Percentiles rank a stretch among this genome's conserved stretches.
Evolutionary conservation across 495 filamentous ascomycete genomes (phyloP).

Genomic region (Aspergillus incahuasiensis): DNA sequence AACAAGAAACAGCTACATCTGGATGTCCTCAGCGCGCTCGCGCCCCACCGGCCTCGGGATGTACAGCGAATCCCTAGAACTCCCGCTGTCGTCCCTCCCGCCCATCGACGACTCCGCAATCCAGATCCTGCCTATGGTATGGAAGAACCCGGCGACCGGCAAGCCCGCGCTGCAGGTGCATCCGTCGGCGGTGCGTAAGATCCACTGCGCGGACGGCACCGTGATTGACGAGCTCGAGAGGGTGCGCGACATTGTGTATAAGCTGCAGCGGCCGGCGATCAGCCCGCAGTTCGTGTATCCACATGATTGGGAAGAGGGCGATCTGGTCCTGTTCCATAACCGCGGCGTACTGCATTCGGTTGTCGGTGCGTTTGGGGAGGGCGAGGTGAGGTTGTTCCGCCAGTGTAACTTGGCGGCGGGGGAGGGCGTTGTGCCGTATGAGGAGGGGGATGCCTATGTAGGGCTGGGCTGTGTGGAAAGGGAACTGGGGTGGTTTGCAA

Average conservation of each 20-base stretch:
- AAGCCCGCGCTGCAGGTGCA: slow-evolving; percentile 66
- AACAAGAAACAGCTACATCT: slow-evolving; percentile 50
- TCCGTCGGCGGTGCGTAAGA: slow-evolving; percentile 59
- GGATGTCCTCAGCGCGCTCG: slow-evolving; percentile 63
- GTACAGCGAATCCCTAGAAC: slow-evolving; percentile 55
- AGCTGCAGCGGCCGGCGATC: slow-evolving; percentile 66
- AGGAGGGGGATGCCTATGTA: too few relatives aligned
- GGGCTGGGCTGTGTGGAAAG: too few relatives aligned
- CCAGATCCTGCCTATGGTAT: slow-evolving; percentile 65
- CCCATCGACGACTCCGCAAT: slow-evolving; percentile 59
- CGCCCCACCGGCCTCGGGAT: slow-evolving; percentile 63
- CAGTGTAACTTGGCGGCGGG: slow-evolving; percentile 68
- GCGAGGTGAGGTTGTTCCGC: slow-evolving; percentile 66
- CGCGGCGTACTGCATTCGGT: slow-evolving; percentile 67
- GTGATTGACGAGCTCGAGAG: slow-evolving; percentile 59
- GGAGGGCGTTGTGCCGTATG: neutral
- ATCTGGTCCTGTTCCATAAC: slow-evolving; percentile 71
- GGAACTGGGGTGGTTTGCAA: too few relatives aligned
- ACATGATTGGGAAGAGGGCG: slow-evolving; percentile 71
- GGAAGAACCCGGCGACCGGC: slow-evolving; percentile 66
- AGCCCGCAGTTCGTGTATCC: slow-evolving; percentile 62
- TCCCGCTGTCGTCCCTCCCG: slow-evolving; percentile 53
- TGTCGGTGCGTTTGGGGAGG: slow-evolving; percentile 65
- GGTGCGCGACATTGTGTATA: slow-evolving; percentile 63
- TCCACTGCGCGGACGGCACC: slow-evolving; percentile 58